A percentile compares a stretch with the other conserved stretches of the same genome.
phyloP scores from a whole-genome alignment of 768 basidiomycete genomes.

The Termitomyces sp. region DNA sequence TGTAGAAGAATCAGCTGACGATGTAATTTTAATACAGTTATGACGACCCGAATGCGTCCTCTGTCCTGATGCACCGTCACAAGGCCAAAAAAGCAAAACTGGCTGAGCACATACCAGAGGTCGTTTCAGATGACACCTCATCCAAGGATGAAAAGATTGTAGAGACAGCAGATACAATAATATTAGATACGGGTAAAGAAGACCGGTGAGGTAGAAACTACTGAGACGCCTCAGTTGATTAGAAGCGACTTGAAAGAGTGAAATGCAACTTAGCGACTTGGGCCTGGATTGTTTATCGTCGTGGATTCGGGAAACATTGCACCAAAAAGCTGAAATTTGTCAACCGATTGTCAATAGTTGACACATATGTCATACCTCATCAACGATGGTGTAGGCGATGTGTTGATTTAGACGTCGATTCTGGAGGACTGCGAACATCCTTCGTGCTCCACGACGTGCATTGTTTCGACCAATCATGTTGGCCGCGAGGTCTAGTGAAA shows the following conservation, averaged over 20 bases:
- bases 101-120: conserved; percentile 1
- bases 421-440: conserved; percentile 91
- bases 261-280: not conserved
- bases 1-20: not conserved
- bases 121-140: not conserved
- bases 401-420: conserved; percentile 94
- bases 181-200: conserved; percentile 7
- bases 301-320: conserved; percentile 24
- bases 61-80: conserved; percentile 41
- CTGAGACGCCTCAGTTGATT: not conserved
- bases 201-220: conserved; percentile 3
- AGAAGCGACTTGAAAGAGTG: not conserved
- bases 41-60: conserved; percentile 58
- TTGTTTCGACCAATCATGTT: conserved; percentile 99
- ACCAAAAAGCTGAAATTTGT: conserved; percentile 20
- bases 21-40: conserved; percentile 31
- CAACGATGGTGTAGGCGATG: conserved; percentile 79
- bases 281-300: not conserved
- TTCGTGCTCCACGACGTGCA: conserved; percentile 84
- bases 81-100: conserved; percentile 30
- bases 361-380: conserved; percentile 58
- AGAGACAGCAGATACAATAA: conserved; percentile 7
- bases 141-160: conserved; percentile 2
- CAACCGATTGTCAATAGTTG: not conserved
- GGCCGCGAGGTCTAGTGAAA: conserved; percentile 78